Percentiles rank a stretch among this genome's conserved stretches.
phyloP scores from a whole-genome alignment of 495 filamentous ascomycete species.

The Hyaloscypha hepaticicola region DNA sequence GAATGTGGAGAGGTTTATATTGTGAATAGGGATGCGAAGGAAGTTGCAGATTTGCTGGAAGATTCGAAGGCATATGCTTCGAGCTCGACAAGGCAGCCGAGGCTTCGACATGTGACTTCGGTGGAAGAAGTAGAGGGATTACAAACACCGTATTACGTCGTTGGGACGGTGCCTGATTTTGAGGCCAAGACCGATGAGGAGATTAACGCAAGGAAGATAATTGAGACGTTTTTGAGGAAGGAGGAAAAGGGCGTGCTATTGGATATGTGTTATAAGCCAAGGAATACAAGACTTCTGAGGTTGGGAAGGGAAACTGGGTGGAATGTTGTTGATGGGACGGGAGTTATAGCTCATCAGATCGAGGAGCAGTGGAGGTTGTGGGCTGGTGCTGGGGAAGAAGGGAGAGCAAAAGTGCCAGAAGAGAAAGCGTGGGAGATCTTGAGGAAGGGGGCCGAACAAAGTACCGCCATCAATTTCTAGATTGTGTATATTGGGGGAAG shows the following conservation, averaged over 20 bases:
- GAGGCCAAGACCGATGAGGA: constrained; percentile 58
- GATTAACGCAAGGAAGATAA: constrained; percentile 49
- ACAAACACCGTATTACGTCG: constrained; percentile 58
- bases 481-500: background rate
- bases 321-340: constrained; percentile 53
- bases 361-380: constrained; percentile 29
- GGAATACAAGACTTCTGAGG: constrained; percentile 58
- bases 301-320: constrained; percentile 58
- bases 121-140: constrained; percentile 52
- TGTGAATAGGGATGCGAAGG: constrained; percentile 15
- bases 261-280: constrained; percentile 73
- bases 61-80: constrained; percentile 25
- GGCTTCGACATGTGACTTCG: constrained; percentile 46
- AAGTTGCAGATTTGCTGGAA: constrained; percentile 18
- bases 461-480: constrained; percentile 24
- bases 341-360: constrained; percentile 33
- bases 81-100: constrained; percentile 3
- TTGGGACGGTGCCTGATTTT: constrained; percentile 69
- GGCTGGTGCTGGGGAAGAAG: constrained; percentile 30
- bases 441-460: constrained; percentile 22
- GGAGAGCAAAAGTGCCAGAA: constrained; percentile 4
- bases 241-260: constrained; percentile 60
- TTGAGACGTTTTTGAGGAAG: constrained; percentile 49
- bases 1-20: constrained; percentile 16
- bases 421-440: constrained; percentile 26